Evolutionary conservation across 2,329 filamentous ascomycete species (phyloP).

Genomic region (Fusarium brachygibbosum): DNA sequence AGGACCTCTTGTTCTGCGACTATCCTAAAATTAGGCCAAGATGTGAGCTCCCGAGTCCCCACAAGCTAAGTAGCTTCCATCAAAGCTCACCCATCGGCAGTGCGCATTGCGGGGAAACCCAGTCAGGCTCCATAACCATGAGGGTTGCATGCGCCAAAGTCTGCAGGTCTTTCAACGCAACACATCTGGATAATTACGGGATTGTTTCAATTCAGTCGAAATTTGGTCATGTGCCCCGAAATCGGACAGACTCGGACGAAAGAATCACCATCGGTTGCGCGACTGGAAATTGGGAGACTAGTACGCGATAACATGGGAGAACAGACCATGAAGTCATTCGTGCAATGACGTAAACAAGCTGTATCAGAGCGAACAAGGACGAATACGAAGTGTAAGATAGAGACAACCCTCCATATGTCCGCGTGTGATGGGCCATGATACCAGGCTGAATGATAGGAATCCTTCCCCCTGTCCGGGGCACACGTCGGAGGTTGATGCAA

Average conservation of each 20-base stretch:
- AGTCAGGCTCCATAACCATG: constrained; percentile 2
- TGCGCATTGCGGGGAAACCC: constrained; percentile 20
- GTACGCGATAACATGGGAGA: background rate
- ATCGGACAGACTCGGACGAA: constrained; percentile 32
- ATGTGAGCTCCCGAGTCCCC: background rate
- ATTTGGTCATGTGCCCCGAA: constrained; percentile 34
- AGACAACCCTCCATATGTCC: constrained; percentile 20
- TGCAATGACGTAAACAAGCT: constrained; percentile 19
- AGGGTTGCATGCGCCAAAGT: constrained; percentile 24
- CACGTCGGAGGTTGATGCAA: constrained; percentile 11
- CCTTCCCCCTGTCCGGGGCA: constrained; percentile 23
- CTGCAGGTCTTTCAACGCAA: constrained; percentile 4
- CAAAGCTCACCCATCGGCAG: constrained; percentile 3
- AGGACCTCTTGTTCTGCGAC: background rate
- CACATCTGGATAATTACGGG: constrained; percentile 7
- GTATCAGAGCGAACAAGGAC: background rate
- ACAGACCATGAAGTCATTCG: constrained; percentile 11
- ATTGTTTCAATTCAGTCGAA: constrained; percentile 13
- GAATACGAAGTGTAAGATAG: background rate
- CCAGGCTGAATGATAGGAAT: constrained; percentile 15
- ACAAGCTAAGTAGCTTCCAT: background rate
- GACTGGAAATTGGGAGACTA: constrained; percentile 9
- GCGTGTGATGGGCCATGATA: constrained; percentile 3
- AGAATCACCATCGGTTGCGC: constrained; percentile 9
- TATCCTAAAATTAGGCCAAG: background rate